A percentile compares a stretch with the other conserved stretches of the same genome.
phyloP scores from a whole-genome alignment of 805 yeast species.

The Candida pseudoglaebosa region DNA sequence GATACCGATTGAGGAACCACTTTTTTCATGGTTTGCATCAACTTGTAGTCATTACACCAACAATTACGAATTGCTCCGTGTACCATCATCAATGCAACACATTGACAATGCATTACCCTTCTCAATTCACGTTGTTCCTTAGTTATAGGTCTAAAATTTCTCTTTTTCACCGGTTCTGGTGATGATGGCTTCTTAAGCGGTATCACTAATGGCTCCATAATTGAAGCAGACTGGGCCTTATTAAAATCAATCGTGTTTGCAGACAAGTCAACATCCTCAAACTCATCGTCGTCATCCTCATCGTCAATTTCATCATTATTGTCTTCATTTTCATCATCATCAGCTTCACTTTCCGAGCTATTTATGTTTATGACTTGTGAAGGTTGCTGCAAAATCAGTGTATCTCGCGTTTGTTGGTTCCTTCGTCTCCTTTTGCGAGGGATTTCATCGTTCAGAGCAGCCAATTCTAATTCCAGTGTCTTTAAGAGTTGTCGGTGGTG shows the following conservation, averaged over 20 bases:
- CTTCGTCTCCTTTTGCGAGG: constrained; percentile 7
- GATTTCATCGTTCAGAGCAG: background rate
- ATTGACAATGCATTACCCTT: constrained; percentile 52
- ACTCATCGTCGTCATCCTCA: constrained; percentile 18
- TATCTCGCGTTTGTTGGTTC: too few species aligned
- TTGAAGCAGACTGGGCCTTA: constrained; percentile 2
- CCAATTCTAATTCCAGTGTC: too few species aligned
- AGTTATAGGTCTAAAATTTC: constrained; percentile 35
- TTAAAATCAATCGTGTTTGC: background rate
- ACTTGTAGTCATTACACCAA: constrained; percentile 59
- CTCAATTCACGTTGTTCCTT: constrained; percentile 56
- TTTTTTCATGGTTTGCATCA: constrained; percentile 39
- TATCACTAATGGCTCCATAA: constrained; percentile 9
- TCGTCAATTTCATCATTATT: constrained; percentile 7
- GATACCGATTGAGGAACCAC: constrained; percentile 44
- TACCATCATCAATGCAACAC: constrained; percentile 53
- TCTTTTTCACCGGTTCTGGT: constrained; percentile 16
- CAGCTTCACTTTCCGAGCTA: too few species aligned
- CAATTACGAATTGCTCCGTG: constrained; percentile 68
- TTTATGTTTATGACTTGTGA: too few species aligned
- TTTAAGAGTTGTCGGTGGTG: constrained; percentile 7
- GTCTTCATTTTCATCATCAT: constrained; percentile 1
- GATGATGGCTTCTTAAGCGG: constrained; percentile 14
- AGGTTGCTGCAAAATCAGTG: too few species aligned
- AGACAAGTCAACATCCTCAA: constrained; percentile 20